Evolutionary conservation across 495 filamentous ascomycete genomes (phyloP).

Genomic region (Aspergillus haitiensis): DNA sequence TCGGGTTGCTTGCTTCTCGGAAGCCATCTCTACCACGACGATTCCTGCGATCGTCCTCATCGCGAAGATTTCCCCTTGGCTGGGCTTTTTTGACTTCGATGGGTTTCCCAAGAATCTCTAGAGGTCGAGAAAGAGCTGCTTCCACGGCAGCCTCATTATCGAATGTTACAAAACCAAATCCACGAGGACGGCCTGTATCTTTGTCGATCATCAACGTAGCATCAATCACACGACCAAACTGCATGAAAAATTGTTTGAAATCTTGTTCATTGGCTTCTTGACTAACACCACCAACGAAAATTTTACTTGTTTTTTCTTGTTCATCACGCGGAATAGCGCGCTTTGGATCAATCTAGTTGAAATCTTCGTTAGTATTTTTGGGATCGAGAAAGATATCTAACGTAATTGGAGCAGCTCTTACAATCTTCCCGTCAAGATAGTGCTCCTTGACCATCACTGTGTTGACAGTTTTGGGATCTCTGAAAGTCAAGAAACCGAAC

Average conservation of each 20-base stretch:
- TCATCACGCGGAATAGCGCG: conserved; percentile 96
- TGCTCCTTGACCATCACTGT: conserved; percentile 99
- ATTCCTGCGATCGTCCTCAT: conserved; percentile 67
- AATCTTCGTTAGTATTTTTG: conserved; percentile 27
- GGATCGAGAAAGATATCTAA: conserved; percentile 6
- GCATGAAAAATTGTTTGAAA: conserved; percentile 93
- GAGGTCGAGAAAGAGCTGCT: conserved; percentile 74
- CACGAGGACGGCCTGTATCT: conserved; percentile 90
- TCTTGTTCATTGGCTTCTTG: conserved; percentile 95
- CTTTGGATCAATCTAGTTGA: conserved; percentile 86
- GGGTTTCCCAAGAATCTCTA: conserved; percentile 90
- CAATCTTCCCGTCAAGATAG: conserved; percentile 96
- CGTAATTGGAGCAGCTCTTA: conserved; percentile 54
- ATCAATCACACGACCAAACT: conserved; percentile 94
- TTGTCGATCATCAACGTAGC: conserved; percentile 99
- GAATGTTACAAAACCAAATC: conserved; percentile 99
- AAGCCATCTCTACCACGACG: conserved; percentile 58
- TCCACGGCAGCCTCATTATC: conserved; percentile 96
- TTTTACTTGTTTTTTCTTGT: conserved; percentile 96
- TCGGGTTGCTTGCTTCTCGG: conserved; percentile 52
- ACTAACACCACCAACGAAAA: conserved; percentile 96
- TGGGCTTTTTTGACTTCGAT: conserved; percentile 99
- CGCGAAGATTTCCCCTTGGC: conserved; percentile 89
- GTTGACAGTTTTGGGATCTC: conserved; percentile 94
- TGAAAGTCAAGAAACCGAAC: conserved; percentile 97